Conservation (phyloP, 2,329 filamentous ascomycete genomes). For the Monosporascus sp. region DNA sequence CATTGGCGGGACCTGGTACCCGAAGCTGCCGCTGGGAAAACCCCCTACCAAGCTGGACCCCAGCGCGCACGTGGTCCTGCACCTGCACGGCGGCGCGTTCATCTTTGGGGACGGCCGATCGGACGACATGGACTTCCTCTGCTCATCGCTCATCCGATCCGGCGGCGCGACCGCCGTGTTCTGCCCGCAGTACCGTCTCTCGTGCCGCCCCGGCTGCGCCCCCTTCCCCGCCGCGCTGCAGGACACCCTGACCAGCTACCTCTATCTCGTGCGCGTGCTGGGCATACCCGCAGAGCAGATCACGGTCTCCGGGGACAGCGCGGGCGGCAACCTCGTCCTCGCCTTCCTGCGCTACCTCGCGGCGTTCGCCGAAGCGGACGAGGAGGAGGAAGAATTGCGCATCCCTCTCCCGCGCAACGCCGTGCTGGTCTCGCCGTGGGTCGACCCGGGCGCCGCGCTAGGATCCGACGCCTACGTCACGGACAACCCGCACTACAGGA, state of each 20-base stretch:
- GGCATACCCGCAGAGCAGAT: conserved; percentile 34
- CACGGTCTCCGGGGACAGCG: conserved; percentile 42
- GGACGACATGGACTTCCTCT: conserved; percentile 1
- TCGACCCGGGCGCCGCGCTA: conserved; percentile 8
- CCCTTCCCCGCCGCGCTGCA: conserved; percentile 47
- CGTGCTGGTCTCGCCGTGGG: conserved; percentile 26
- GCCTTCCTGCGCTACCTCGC: conserved; percentile 40
- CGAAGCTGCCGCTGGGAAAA: conserved; percentile 5
- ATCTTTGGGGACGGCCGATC: conserved; percentile 17
- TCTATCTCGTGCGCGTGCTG: conserved; percentile 37
- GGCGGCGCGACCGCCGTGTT: conserved; percentile 34
- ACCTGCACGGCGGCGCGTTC: conserved; percentile 24
- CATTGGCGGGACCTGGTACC: conserved; percentile 27
- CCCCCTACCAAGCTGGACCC: background rate
- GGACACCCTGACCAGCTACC: conserved; percentile 40
- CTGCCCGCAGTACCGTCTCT: conserved; percentile 42
- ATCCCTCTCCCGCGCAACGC: conserved; percentile 23
- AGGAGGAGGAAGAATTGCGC: too few species aligned
- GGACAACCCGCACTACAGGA: conserved; percentile 12
- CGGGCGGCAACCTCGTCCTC: conserved; percentile 41
- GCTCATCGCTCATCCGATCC: too few species aligned
- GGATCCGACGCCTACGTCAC: conserved; percentile 2
- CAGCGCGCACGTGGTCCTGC: conserved; percentile 13
- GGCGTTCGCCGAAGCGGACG: conserved; percentile 28
- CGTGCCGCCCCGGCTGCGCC: conserved; percentile 29